Percentiles rank a stretch among this genome's conserved stretches.
These are phyloP conservation scores for Aspergillus hiratsukae DNA, from an alignment of 2,329 filamentous ascomycete genomes.

Conservation along the genomic window DNA sequence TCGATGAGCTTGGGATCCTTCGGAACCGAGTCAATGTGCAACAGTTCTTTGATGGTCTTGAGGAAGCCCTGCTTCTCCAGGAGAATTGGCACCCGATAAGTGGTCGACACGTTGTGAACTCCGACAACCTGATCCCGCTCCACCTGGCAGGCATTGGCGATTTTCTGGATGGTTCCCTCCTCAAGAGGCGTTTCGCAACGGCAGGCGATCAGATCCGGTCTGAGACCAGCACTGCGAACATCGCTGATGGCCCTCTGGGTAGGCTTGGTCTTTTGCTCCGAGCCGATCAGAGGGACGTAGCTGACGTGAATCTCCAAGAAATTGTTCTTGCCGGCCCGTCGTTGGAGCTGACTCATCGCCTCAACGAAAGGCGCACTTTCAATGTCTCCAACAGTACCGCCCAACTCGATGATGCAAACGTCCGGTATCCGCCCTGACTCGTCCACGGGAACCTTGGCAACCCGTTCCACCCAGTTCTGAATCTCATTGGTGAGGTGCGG, in stretches of 20 bases:
- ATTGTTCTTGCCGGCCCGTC: constrained; percentile 69
- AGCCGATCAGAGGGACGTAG: constrained; percentile 67
- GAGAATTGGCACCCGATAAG: constrained; percentile 92
- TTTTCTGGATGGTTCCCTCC: constrained; percentile 72
- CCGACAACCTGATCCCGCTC: constrained; percentile 78
- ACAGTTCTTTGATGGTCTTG: constrained; percentile 58
- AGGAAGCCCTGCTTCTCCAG: constrained; percentile 77
- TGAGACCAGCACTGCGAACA: constrained; percentile 73
- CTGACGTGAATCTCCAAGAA: constrained; percentile 82
- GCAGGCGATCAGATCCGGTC: constrained; percentile 81
- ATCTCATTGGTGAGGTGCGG: constrained; percentile 90
- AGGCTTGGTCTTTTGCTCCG: constrained; percentile 93
- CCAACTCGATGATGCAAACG: constrained; percentile 71
- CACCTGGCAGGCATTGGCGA: constrained; percentile 84
- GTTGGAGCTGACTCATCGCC: constrained; percentile 73
- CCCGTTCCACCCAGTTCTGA: constrained; percentile 85
- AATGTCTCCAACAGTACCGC: constrained; percentile 62
- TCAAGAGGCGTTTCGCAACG: constrained; percentile 77
- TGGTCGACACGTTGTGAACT: constrained; percentile 82
- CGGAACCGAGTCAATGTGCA: constrained; percentile 59
- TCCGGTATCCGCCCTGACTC: constrained; percentile 78
- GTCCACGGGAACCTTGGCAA: constrained; percentile 80
- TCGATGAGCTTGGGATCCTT: constrained; percentile 52
- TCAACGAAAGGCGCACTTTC: constrained; percentile 86
- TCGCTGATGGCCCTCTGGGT: constrained; percentile 87